A percentile compares a stretch with the other conserved stretches of the same genome.
Conservation (phyloP, 2,329 filamentous ascomycete genomes). For the Aschersonia sp. region DNA sequence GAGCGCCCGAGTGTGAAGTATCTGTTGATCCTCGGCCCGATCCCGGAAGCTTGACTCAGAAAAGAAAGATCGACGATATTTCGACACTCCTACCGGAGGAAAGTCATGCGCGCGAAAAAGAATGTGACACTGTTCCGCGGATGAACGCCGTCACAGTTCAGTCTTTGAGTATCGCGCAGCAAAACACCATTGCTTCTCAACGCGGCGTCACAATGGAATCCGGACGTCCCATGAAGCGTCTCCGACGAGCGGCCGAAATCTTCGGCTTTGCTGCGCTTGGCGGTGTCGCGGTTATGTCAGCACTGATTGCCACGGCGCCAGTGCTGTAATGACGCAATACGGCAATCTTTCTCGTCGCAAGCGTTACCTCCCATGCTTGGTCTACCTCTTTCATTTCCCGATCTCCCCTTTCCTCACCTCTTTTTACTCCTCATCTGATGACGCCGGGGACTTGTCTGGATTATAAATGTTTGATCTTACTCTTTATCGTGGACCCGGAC, state of each 20-base stretch:
- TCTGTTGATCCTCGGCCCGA: neutral
- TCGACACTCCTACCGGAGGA: neutral
- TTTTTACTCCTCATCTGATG: no score
- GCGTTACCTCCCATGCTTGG: neutral
- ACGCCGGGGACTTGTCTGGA: neutral
- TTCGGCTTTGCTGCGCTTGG: constrained; percentile 21
- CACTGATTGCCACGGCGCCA: constrained; percentile 23
- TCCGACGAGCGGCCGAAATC: constrained; percentile 19
- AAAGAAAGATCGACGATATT: constrained; percentile 3
- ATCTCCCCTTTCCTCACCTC: no score
- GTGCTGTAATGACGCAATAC: constrained; percentile 6
- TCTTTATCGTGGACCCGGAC: neutral
- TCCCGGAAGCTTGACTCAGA: neutral
- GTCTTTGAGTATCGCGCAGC: neutral
- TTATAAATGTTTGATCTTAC: neutral
- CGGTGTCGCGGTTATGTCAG: constrained; percentile 23
- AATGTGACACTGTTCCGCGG: neutral
- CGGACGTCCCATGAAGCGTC: constrained; percentile 13
- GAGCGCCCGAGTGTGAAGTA: neutral
- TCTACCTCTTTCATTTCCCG: neutral
- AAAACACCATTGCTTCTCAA: neutral
- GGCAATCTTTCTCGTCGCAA: neutral
- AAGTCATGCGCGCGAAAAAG: neutral
- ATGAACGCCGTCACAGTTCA: neutral
- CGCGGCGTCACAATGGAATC: no score